Evolutionary conservation across 345 rosid genomes (phyloP), one percentile per base, ranked within the genome.

Genomic region (Brassica nigra): DNA sequence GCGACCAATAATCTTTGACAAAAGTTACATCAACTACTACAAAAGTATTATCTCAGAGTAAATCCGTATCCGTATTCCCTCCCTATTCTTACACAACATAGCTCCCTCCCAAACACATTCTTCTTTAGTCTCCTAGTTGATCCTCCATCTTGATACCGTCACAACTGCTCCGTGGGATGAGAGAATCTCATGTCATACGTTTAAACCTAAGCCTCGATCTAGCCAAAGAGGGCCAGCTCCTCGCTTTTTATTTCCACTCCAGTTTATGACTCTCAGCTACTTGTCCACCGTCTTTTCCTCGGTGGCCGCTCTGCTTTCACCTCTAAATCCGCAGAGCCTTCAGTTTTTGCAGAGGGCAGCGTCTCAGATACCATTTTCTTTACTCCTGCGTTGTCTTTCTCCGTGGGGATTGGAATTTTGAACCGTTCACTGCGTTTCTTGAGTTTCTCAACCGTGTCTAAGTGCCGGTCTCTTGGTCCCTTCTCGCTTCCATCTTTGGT

Each of bases 401-500:
- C 99, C 29, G 81, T 86, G 12, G 97, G 89, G 97, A 93, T 86
- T 28, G 99, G 99, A 77, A 93, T 91, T 84, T 90, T 95, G 88
- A 95, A 95, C 80, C 99, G 86, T 88, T 95, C 98, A 62, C 99
- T 95, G 64, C 99, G 89, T 81, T 95, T 95, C 90, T 95, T 95
- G 81, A 95, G 86, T 89, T 93, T 95, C 88, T 93, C 99, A 18
- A 95, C 93, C 0, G 98, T 95, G 82, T 93, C 97, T 52, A 89
- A 83, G 81, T 90, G 98, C 59, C 85, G 86, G 81, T 90, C 92
- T 76, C 91, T 93, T 29, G 72, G 28, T 27, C 87, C 87, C 71
- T 87, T 89, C 72, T 80, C 72, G 63, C 85, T 90, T 33, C 75
- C 77, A 81, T 88, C 93, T 86, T 85, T 92, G 69, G 68, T 84